These are phyloP conservation scores for Suhomyces bokatorum DNA, from an alignment of 1,139 yeast genomes.

Conservation along the genomic window DNA sequence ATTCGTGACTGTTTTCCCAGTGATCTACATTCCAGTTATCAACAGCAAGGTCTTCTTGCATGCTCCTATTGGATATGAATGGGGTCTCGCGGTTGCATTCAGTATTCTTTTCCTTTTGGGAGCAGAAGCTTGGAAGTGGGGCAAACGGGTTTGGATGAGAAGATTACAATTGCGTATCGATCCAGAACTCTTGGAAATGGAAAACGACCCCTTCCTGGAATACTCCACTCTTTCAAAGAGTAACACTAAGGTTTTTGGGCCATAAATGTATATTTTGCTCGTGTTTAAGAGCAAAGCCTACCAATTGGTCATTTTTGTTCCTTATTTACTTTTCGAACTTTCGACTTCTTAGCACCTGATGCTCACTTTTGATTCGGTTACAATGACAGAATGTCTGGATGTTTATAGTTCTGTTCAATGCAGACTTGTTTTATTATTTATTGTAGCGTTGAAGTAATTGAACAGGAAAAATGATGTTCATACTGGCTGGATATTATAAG, in stretches of 20 bases:
- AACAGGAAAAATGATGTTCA: no score
- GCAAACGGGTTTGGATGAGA: constrained; percentile 59
- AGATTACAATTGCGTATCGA: constrained; percentile 38
- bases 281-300: neutral
- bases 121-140: constrained; percentile 67
- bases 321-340: neutral
- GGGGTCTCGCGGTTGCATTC: constrained; percentile 77
- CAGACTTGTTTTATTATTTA: neutral
- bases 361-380: no score
- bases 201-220: constrained; percentile 62
- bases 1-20: constrained; percentile 73
- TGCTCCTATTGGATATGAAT: constrained; percentile 72
- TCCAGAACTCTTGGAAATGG: constrained; percentile 30
- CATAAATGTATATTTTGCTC: neutral
- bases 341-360: neutral
- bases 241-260: constrained; percentile 33
- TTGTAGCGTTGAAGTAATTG: no score
- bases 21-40: constrained; percentile 84
- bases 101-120: constrained; percentile 59
- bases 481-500: no score
- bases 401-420: no score
- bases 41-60: constrained; percentile 78
- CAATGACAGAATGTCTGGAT: no score
- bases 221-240: constrained; percentile 59
- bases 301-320: neutral